phyloP scores from a whole-genome alignment of 2,329 filamentous ascomycete genomes.

The Ramularia collo-cygni region DNA sequence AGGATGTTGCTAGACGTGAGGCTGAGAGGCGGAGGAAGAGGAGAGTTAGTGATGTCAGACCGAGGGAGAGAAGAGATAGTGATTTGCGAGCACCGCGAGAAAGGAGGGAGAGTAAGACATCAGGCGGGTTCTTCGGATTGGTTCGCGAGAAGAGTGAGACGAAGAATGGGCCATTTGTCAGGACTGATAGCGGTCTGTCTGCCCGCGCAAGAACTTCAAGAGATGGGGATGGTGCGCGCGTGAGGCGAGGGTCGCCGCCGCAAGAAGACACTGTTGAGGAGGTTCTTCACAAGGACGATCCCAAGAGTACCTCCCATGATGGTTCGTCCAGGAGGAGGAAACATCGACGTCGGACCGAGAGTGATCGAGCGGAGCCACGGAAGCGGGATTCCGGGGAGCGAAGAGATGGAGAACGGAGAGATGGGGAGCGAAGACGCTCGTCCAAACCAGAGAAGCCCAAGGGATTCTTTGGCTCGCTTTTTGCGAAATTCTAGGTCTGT shows the following conservation, averaged over 20 bases:
- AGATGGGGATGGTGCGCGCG: not conserved
- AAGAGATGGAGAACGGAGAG: not conserved
- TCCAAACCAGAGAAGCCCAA: constrained; percentile 1
- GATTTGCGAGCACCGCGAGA: not conserved
- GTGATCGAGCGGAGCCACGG: constrained; percentile 1
- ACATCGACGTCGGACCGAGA: constrained; percentile 10
- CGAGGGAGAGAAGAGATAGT: constrained; percentile 21
- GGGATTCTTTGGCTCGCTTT: constrained; percentile 2
- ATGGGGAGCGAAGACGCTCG: not conserved
- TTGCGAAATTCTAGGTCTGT: not conserved
- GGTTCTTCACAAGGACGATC: not conserved
- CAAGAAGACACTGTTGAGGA: constrained; percentile 3
- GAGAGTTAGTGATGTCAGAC: constrained; percentile 5
- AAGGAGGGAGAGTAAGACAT: constrained; percentile 2
- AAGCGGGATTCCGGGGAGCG: constrained; percentile 4
- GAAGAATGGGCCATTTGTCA: constrained; percentile 7
- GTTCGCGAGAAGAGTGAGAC: constrained; percentile 9
- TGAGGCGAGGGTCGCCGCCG: constrained; percentile 2
- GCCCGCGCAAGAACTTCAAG: not conserved
- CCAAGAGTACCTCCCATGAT: constrained; percentile 7
- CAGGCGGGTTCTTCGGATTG: constrained; percentile 2
- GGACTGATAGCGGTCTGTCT: constrained; percentile 7
- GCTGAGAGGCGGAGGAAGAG: constrained; percentile 15
- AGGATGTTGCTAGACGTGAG: constrained; percentile 14
- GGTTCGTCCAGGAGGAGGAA: constrained; percentile 9